These are phyloP conservation scores for Penicillium mononematosum DNA, from an alignment of 495 filamentous ascomycete genomes.

Conservation along the genomic window DNA sequence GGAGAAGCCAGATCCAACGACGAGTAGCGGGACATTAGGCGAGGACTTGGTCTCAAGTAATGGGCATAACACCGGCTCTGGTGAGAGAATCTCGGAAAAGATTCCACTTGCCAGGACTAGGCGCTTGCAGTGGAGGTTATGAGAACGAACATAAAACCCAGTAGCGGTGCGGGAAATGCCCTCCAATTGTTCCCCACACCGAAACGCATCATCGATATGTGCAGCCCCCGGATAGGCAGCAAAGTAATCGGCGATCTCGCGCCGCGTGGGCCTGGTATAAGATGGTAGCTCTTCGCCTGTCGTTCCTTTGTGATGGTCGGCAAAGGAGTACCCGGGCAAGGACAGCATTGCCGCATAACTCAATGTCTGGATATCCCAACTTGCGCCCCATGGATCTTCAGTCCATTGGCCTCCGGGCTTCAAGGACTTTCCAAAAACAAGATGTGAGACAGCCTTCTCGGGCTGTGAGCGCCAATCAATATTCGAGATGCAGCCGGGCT, in stretches of 20 bases:
- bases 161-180: slow-evolving; percentile 44
- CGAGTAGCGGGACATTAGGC: slow-evolving; percentile 43
- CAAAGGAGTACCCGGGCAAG: slow-evolving; percentile 61
- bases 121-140: slow-evolving; percentile 56
- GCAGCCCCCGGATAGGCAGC: slow-evolving; percentile 54
- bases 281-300: slow-evolving; percentile 48
- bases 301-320: slow-evolving; percentile 48
- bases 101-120: slow-evolving; percentile 65
- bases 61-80: slow-evolving; percentile 49
- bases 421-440: slow-evolving; percentile 55
- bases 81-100: slow-evolving; percentile 56
- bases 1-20: slow-evolving; percentile 65
- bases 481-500: slow-evolving; percentile 48
- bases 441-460: slow-evolving; percentile 53
- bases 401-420: slow-evolving; percentile 64
- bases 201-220: slow-evolving; percentile 53
- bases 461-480: slow-evolving; percentile 56
- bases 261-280: slow-evolving; percentile 57
- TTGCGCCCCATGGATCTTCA: slow-evolving; percentile 53
- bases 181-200: slow-evolving; percentile 41
- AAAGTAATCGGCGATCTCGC: slow-evolving; percentile 60
- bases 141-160: slow-evolving; percentile 55
- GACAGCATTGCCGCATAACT: slow-evolving; percentile 69
- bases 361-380: slow-evolving; percentile 57
- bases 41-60: slow-evolving; percentile 30